phyloP scores from a whole-genome alignment of 441 rosid genomes.

The Arabidopsis hybrid region DNA sequence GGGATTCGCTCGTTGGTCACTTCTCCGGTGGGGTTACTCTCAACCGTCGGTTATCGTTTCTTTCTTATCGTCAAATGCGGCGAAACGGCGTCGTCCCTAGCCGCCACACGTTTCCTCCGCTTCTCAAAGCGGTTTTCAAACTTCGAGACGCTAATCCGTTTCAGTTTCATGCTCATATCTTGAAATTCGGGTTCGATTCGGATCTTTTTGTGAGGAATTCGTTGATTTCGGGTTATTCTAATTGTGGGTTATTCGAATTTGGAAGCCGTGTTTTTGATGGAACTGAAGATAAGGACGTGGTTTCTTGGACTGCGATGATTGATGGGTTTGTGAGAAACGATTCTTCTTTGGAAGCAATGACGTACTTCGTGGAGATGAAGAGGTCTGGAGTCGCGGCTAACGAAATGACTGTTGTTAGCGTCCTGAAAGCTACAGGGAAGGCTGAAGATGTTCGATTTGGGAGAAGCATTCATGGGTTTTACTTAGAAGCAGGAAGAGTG shows the following conservation, averaged over 20 bases:
- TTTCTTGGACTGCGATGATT: constrained; percentile 81
- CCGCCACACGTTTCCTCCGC: constrained; percentile 28
- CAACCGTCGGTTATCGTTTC: not conserved
- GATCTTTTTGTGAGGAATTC: constrained; percentile 63
- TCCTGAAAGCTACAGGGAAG: constrained; percentile 50
- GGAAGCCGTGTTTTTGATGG: constrained; percentile 60
- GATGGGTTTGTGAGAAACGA: constrained; percentile 61
- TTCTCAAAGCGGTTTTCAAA: constrained; percentile 12
- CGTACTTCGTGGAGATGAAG: constrained; percentile 55
- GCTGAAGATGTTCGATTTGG: constrained; percentile 45
- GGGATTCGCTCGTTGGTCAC: constrained; percentile 12
- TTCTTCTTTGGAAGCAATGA: constrained; percentile 52
- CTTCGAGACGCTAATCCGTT: not conserved
- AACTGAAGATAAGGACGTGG: constrained; percentile 63
- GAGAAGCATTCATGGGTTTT: constrained; percentile 43
- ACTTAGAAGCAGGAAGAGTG: constrained; percentile 51
- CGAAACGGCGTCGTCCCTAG: constrained; percentile 17
- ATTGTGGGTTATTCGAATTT: constrained; percentile 43
- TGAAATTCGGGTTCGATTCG: constrained; percentile 57
- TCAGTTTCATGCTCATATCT: constrained; percentile 20
- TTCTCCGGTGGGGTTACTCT: not conserved
- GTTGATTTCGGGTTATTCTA: constrained; percentile 54
- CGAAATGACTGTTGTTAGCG: constrained; percentile 70
- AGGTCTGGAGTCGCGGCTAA: constrained; percentile 57
- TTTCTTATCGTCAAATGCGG: not conserved